Evolutionary conservation across 108 stramenopile genomes (phyloP), one percentile per base, ranked within the genome.

Genomic region (Stephanodiscus triporus): DNA sequence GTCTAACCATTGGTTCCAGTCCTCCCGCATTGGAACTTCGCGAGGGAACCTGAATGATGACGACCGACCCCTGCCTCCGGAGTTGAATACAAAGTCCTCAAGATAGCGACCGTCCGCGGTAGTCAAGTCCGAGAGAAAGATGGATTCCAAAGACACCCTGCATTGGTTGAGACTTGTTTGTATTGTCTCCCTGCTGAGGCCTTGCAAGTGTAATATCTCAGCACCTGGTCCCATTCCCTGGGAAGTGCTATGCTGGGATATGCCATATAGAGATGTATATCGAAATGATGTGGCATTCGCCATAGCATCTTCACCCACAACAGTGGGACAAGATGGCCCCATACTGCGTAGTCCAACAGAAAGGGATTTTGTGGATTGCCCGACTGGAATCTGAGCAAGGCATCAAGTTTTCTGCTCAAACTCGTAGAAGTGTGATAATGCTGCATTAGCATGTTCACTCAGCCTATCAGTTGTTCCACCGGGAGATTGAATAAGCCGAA

Each of bases 401-500:
- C 71, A 14, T 5, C 19, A 3, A 78, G 47, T 14, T 22, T 70
- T 5, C 29, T 40, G 1, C 76, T 69, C 16, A 77, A n/a, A 11
- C n/a, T 14, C 6, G 29, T 22, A 14, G 59, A 20, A 0, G 49
- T 24, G 10, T 45, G 50, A 16, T 54, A 70, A 34, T 78, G 77
- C 49, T 73, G 71, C 6, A 78, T 4, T 34, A 78, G 56, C 5
- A 61, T 29, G 36, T 56, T n/a, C n/a, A n/a, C n/a, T 22, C 59
- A n/a, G 0, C 26, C 69, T 22, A 66, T 66, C n/a, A 43, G 0
- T 11, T 40, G 14, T 38, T 78, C 77, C 10, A 29, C 42, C 13
- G 45, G 3, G 19, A 72, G 50, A 0, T 19, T 58, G 38, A 36
- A 66, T 0, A 78, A 38, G 0, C 59, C 66, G 0, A 76, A 40